Evolutionary conservation across 2,329 filamentous ascomycete species (phyloP).

Genomic region (Scedosporium aurantiacum): DNA sequence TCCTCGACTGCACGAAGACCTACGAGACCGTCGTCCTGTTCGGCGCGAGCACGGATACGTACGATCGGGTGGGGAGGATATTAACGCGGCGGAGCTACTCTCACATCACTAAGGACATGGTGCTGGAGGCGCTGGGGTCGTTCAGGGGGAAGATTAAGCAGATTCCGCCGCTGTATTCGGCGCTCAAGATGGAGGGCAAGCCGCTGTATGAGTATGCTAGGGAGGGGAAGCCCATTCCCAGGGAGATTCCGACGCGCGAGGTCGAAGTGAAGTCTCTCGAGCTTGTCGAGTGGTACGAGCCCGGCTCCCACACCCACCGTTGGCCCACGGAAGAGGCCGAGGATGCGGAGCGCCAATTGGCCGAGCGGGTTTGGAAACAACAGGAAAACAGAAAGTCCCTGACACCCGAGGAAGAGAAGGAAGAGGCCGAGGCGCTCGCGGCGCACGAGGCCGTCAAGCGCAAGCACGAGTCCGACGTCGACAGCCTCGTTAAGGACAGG

Average conservation of each 20-base stretch:
- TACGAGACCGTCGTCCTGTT: constrained; percentile 89
- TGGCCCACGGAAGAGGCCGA: constrained; percentile 75
- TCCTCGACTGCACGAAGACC: constrained; percentile 80
- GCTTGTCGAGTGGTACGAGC: constrained; percentile 73
- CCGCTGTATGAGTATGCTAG: constrained; percentile 92
- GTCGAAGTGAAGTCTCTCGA: constrained; percentile 72
- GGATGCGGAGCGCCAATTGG: constrained; percentile 62
- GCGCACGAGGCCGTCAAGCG: constrained; percentile 47
- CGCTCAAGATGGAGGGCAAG: constrained; percentile 87
- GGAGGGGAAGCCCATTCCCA: constrained; percentile 74
- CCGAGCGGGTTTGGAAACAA: constrained; percentile 57
- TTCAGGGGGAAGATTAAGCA: constrained; percentile 83
- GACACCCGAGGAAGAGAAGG: constrained; percentile 42
- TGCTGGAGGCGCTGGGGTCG: constrained; percentile 62
- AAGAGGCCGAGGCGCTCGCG: constrained; percentile 42
- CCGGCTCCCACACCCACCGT: constrained; percentile 65
- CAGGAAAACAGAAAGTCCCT: constrained; percentile 37
- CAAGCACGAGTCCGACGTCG: constrained; percentile 46
- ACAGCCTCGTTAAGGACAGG: constrained; percentile 42
- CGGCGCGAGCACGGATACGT: constrained; percentile 84
- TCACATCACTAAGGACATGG: constrained; percentile 67
- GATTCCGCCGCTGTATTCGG: constrained; percentile 84
- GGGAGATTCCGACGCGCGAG: constrained; percentile 69
- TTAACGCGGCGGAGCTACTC: constrained; percentile 64
- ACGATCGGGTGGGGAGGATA: constrained; percentile 78